phyloP scores from a whole-genome alignment of 805 yeast species.

The Metschnikowia lunata region DNA sequence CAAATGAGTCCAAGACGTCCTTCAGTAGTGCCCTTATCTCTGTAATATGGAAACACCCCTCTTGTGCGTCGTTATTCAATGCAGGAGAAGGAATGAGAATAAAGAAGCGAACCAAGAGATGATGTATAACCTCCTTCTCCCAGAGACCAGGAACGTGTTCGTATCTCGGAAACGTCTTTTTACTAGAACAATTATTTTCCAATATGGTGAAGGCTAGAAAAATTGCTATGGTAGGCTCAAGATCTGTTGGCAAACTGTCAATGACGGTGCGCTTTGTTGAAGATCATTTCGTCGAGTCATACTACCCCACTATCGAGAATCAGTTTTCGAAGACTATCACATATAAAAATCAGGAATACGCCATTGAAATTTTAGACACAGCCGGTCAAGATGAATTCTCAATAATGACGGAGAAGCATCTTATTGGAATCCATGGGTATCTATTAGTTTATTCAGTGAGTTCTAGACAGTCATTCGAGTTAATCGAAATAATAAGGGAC shows the following conservation, averaged over 20 bases:
- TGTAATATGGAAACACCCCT: no score
- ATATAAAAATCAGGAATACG: slow-evolving; percentile 69
- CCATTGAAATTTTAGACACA: slow-evolving; percentile 82
- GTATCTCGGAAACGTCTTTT: no score
- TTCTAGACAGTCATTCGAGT: slow-evolving; percentile 71
- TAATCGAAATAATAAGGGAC: slow-evolving; percentile 72
- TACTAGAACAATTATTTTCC: background rate
- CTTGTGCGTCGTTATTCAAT: no score
- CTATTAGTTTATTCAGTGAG: slow-evolving; percentile 78
- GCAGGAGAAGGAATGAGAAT: no score
- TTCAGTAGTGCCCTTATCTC: no score
- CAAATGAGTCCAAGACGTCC: no score
- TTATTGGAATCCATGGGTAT: slow-evolving; percentile 81
- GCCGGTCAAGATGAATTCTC: slow-evolving; percentile 93
- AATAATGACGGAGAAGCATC: slow-evolving; percentile 70
- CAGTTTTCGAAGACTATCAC: slow-evolving; percentile 69
- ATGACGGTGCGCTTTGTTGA: slow-evolving; percentile 82
- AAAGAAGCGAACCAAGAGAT: no score
- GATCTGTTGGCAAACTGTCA: slow-evolving; percentile 87
- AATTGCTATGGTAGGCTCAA: slow-evolving; percentile 81
- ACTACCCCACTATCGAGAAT: slow-evolving; percentile 89
- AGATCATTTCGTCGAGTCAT: slow-evolving; percentile 81
- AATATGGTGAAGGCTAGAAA: slow-evolving; percentile 55
- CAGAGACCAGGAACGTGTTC: no score
- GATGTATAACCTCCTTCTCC: no score